Conservation (phyloP, 169 alveolate species). For the Eimeria brunetti region DNA sequence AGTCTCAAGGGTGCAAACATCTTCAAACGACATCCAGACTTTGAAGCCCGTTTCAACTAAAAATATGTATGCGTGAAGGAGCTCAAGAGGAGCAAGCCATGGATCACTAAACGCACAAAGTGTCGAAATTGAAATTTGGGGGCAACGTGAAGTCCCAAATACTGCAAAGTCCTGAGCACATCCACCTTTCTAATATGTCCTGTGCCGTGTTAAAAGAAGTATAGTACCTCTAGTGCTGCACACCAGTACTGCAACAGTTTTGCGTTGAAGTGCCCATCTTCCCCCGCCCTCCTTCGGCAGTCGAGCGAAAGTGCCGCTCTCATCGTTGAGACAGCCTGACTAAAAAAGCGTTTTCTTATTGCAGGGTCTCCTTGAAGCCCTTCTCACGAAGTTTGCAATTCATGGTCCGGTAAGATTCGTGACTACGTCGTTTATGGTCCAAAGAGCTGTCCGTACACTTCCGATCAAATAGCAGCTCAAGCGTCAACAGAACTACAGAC, state of each 20-base stretch:
- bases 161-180: slow-evolving; percentile 40
- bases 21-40: slow-evolving; percentile 41
- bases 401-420: neutral
- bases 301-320: slow-evolving; percentile 49
- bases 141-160: slow-evolving; percentile 43
- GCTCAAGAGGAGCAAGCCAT: neutral
- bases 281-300: slow-evolving; percentile 8
- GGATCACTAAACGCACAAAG: neutral
- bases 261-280: slow-evolving; percentile 24
- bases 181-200: neutral
- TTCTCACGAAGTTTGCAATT: neutral
- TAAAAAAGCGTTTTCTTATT: neutral
- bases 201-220: too few species aligned
- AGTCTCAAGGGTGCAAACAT: slow-evolving; percentile 19
- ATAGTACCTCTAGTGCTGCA: slow-evolving; percentile 39
- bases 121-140: slow-evolving; percentile 34
- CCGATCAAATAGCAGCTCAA: neutral
- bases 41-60: slow-evolving; percentile 30
- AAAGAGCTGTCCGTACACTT: slow-evolving; percentile 7
- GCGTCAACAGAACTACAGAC: neutral
- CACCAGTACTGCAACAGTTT: slow-evolving; percentile 61
- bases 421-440: neutral
- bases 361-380: neutral
- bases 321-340: neutral
- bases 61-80: neutral